These are phyloP conservation scores for Boletus tomentosulus DNA, from an alignment of 768 basidiomycete species.

Conservation along the genomic window DNA sequence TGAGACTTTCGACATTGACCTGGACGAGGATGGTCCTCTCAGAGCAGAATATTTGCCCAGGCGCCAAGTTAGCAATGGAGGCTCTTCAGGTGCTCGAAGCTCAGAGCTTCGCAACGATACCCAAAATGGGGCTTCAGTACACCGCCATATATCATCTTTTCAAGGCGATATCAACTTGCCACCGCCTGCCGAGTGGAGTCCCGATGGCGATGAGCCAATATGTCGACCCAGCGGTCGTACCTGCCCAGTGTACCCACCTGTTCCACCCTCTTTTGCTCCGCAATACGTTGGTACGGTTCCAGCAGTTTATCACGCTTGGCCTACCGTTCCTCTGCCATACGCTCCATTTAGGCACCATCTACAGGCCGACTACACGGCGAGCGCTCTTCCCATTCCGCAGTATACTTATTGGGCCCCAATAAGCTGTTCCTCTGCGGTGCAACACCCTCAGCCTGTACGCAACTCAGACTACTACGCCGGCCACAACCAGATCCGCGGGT, in stretches of 20 bases:
- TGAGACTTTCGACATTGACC: constrained; percentile 66
- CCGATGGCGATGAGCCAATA: constrained; percentile 74
- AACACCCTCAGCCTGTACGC: constrained; percentile 56
- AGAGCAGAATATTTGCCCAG: constrained; percentile 77
- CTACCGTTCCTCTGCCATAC: constrained; percentile 10
- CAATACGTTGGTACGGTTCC: constrained; percentile 32
- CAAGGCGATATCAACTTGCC: constrained; percentile 42
- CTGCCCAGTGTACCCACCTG: constrained; percentile 60
- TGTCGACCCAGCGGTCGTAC: constrained; percentile 48
- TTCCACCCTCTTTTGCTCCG: constrained; percentile 47
- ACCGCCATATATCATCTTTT: constrained; percentile 6
- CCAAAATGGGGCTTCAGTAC: constrained; percentile 1
- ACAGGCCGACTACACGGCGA: constrained; percentile 15
- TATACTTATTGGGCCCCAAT: constrained; percentile 22
- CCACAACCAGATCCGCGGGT: constrained; percentile 52
- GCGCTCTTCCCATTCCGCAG: constrained; percentile 10
- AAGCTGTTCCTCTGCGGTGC: constrained; percentile 37
- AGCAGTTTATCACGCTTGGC: constrained; percentile 30
- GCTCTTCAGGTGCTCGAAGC: constrained; percentile 1
- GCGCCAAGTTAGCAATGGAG: constrained; percentile 41
- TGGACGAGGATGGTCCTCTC: constrained; percentile 80
- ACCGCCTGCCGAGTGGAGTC: constrained; percentile 80
- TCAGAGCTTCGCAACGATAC: constrained; percentile 2
- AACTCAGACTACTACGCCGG: constrained; percentile 45
- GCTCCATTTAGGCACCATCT: constrained; percentile 20